Evolutionary conservation across 305 asterid species (phyloP), one percentile per base, ranked within the genome.

Genomic region (Solanum hybrid): DNA sequence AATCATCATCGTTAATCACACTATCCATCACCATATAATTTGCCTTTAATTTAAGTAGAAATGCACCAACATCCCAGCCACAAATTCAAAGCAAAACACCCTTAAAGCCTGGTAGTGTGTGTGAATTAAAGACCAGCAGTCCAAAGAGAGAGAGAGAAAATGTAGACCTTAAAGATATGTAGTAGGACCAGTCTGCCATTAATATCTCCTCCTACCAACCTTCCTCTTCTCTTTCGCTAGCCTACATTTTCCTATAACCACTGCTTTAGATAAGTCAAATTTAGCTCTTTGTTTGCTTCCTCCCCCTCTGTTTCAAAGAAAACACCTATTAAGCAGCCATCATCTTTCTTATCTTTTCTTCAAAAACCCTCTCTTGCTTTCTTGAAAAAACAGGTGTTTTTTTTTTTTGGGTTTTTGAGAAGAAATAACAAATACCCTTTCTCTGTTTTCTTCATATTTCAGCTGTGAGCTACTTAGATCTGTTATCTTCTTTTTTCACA

Each of bases 141-240:
- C 84, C 72, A 51, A 27, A 79, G 88, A 79, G 27, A 88, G 69
- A 88, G 40, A 88, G 87, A 88, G 69, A 32, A 51, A 79, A 64
- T 79, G 77, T 72, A 46, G 3, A 32, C 22, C 38, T 79, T 36
- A 36, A 56, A 88, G 89, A 84, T 88, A 88, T 32, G n/a, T 13
- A 75, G 92, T 51, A 84, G 94, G 93, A 76, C 93, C 92, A 89
- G 89, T 75, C 91, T 89, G 92, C 96, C 94, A 91, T 92, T 91
- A 91, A 90, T 86, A 80, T 87, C 92, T 46, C 46, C 36, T 79
- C 76, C 90, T 71, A 90, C 92, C 91, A 72, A 88, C 91, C 91
- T 75, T 71, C 88, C 90, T 88, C 88, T 38, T 29, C 86, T 71
- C 38, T 86, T n/a, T 75, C 37, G 4, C 40, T 37, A 73, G 24